Evolutionary conservation across 1,284 basidiomycete genomes (phyloP), one percentile per base, ranked within the genome.

Genomic region (Ganoderma meredithae): DNA sequence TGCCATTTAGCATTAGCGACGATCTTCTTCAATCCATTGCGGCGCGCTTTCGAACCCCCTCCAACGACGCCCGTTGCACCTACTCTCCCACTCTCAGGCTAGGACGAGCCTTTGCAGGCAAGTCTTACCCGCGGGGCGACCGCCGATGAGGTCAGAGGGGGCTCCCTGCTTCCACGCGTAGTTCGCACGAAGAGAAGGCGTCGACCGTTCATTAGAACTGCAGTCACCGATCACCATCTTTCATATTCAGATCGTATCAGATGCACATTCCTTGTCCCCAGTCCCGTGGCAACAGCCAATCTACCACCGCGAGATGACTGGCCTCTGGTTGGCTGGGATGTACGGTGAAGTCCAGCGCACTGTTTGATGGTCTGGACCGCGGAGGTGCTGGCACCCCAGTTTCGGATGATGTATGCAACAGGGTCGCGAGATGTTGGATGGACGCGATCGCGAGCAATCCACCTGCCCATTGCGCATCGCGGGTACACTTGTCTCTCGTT

Each of bases 151-250:
- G 61, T 62, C 61, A 62, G 47, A 52, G 44, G 61, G 33, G 25
- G 59, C 36, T 22, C 4, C 41, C 19, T 27, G n/a, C 19, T 41
- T 39, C 39, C 39, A 44, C 25, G 33, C 44, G 7, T n/a, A 33
- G 60, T 62, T 44, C 44, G 19, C 44, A 55, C 47, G 22, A 49
- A 49, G 68, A 66, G 69, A 72, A 72, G 70, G 69, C 65, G 61
- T 52, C 22, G 22, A 49, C 22, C 22, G 47, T 49, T 60, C 47
- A 58, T 68, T 60, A 53, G 71, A 70, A 73, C 56, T 68, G 55
- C 71, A 69, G 70, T 72, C 73, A 71, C 72, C 73, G 72, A 75
- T 75, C 71, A 74, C 72, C 71, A 72, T 72, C 27, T 56, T 73
- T 75, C 71, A 72, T 67, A 66, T 49, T 49, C 69, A 75, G 73